Evolutionary conservation across 805 yeast genomes (phyloP).

Genomic region (Schizosaccharomyces cryophilus): DNA sequence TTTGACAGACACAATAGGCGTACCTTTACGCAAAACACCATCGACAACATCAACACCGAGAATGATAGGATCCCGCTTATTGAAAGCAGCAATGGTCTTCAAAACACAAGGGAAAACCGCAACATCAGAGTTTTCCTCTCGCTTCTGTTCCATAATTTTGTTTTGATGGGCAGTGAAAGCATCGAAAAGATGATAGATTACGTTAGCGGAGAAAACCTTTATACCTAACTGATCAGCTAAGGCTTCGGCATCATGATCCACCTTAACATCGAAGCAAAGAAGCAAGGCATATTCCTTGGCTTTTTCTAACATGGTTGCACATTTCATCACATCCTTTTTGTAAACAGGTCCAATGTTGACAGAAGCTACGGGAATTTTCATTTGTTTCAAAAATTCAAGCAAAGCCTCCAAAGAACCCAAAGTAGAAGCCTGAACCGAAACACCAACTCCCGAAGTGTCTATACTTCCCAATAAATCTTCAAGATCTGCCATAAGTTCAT

Average conservation of each 20-base stretch:
- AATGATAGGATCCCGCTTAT: constrained; percentile 97
- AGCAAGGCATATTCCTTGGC: constrained; percentile 91
- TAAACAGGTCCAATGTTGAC: constrained; percentile 94
- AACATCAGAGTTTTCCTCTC: constrained; percentile 63
- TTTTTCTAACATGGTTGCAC: constrained; percentile 85
- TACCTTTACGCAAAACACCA: constrained; percentile 71
- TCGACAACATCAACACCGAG: constrained; percentile 94
- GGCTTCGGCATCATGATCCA: constrained; percentile 95
- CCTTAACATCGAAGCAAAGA: constrained; percentile 93
- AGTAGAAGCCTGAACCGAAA: constrained; percentile 93
- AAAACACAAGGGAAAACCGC: constrained; percentile 91
- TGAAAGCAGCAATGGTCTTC: constrained; percentile 83
- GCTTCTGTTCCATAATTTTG: constrained; percentile 66
- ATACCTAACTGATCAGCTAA: constrained; percentile 85
- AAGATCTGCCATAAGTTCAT: constrained; percentile 95
- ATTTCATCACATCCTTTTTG: constrained; percentile 96
- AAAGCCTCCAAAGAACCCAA: constrained; percentile 94
- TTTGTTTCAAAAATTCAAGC: constrained; percentile 84
- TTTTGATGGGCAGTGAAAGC: constrained; percentile 79
- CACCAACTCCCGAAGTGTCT: constrained; percentile 89
- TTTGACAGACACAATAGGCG: constrained; percentile 88
- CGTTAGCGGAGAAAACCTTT: constrained; percentile 82
- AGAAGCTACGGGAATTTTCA: constrained; percentile 98
- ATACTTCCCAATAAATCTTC: constrained; percentile 86
- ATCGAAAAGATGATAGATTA: constrained; percentile 90